Conservation (phyloP, 306 rosid genomes). For the Sesbania bispinosa region DNA sequence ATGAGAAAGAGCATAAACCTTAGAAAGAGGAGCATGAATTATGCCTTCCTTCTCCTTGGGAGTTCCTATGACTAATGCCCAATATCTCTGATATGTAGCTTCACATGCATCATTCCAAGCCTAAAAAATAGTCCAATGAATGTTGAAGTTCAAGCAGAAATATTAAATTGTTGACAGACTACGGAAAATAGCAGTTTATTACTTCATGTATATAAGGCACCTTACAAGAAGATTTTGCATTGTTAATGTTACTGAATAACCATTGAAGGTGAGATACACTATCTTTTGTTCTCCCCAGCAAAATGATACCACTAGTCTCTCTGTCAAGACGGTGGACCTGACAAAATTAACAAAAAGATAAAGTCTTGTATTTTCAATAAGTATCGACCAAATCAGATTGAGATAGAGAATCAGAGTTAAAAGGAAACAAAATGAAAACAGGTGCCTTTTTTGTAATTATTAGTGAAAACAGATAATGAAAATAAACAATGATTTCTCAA, state of each 20-base stretch:
- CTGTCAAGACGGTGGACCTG: constrained; percentile 95
- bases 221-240: constrained; percentile 57
- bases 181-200: not conserved
- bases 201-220: constrained; percentile 32
- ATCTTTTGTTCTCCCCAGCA: constrained; percentile 84
- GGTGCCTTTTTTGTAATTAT: not conserved
- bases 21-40: constrained; percentile 80
- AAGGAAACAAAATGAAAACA: not conserved
- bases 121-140: constrained; percentile 34
- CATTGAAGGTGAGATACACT: constrained; percentile 70
- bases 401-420: not conserved
- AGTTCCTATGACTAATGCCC: constrained; percentile 90
- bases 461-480: not conserved
- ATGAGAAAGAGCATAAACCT: constrained; percentile 49
- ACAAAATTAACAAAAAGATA: not conserved
- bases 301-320: constrained; percentile 80
- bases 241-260: constrained; percentile 58
- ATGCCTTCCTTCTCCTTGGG: constrained; percentile 85
- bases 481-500: not conserved
- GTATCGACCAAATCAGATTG: constrained; percentile 9
- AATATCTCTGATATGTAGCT: constrained; percentile 74
- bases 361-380: not conserved
- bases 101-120: constrained; percentile 79
- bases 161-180: not conserved
- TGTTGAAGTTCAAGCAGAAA: not conserved